Evolutionary conservation across 441 rosid genomes (phyloP), one percentile per base, ranked within the genome.

Genomic region (Gossypium davidsonii): DNA sequence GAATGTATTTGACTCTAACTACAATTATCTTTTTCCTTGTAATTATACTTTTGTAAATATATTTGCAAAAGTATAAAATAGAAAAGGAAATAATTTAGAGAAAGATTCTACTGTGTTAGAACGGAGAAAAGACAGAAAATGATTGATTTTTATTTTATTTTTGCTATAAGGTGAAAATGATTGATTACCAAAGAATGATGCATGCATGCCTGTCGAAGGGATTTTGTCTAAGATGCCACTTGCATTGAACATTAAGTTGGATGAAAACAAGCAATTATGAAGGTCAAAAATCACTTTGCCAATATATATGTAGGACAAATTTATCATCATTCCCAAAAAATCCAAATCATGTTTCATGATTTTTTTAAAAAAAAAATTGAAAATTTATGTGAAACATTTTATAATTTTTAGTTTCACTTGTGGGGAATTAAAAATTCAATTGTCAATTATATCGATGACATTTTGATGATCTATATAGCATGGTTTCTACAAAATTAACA

Each of bases 151-250:
- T 28, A 3, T 28, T 28, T 31, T 31, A 3, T 0, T 31, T 31
- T 1, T 21, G 23, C 34, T 31, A 31, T 31, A 4, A 31, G 34
- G 5, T 48, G 56, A 52, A 52, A 52, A 52, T 17, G 10, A 52
- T 52, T 52, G 23, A 52, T 17, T 17, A 55, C 34, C 4, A 23
- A 48, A 48, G 57, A 48, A 48, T 7, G 57, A 25, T 67, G 57
- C 57, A 25, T 67, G 42, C 57, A 46, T 25, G 71, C 7, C 25
- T 48, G 42, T 46, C 15, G 3, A 6, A 67, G 39, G 17, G 57
- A 48, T 25, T 23, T 26, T 46, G 70, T 21, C 70, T 31, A 46
- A 48, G 17, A 6, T 66, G 39, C 70, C 39, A 66, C 70, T 66
- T 66, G 70, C 57, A 66, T 44, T 48, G 37, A 46, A 21, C 71